A percentile compares a stretch with the other conserved stretches of the same genome.
Evolutionary conservation across 2,329 filamentous ascomycete species (phyloP).

Genomic region (Aaosphaeria pasadenensis): DNA sequence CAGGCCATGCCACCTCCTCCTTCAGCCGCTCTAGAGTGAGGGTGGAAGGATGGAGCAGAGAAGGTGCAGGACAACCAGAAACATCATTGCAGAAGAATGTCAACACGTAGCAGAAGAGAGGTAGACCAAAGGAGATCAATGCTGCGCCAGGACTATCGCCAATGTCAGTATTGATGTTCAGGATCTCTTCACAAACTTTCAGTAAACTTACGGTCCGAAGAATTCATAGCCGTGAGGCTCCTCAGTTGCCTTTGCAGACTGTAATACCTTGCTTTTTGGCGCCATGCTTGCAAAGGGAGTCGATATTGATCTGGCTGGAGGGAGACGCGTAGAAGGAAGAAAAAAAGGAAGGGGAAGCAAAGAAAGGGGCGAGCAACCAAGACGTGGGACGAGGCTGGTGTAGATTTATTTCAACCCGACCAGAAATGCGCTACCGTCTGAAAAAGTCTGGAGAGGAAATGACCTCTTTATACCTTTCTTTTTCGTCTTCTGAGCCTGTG

Average conservation of each 20-base stretch:
- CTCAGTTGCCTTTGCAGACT: conserved; percentile 15
- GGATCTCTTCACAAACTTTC: not conserved
- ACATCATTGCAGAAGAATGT: conserved; percentile 90
- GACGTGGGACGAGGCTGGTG: not conserved
- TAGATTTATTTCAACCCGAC: not conserved
- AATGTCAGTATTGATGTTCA: not conserved
- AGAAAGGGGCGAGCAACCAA: not conserved
- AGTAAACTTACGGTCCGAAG: conserved; percentile 35
- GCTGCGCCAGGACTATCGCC: conserved; percentile 67
- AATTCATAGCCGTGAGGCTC: conserved; percentile 40
- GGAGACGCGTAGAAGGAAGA: not conserved
- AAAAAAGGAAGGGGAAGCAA: not conserved
- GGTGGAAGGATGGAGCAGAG: conserved; percentile 68
- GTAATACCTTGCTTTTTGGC: conserved; percentile 19
- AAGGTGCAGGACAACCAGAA: conserved; percentile 84
- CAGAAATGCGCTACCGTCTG: not conserved
- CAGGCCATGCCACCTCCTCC: conserved; percentile 80
- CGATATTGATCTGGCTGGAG: not conserved
- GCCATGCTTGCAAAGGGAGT: conserved; percentile 15
- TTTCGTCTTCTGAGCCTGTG: too few relatives aligned
- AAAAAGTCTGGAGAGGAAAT: not conserved
- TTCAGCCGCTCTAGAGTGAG: conserved; percentile 72
- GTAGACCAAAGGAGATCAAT: conserved; percentile 75
- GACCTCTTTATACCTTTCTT: not conserved
- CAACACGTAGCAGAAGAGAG: conserved; percentile 73